Evolutionary conservation across 345 rosid species (phyloP), one percentile per base, ranked within the genome.

Genomic region (Excoecaria agallocha): DNA sequence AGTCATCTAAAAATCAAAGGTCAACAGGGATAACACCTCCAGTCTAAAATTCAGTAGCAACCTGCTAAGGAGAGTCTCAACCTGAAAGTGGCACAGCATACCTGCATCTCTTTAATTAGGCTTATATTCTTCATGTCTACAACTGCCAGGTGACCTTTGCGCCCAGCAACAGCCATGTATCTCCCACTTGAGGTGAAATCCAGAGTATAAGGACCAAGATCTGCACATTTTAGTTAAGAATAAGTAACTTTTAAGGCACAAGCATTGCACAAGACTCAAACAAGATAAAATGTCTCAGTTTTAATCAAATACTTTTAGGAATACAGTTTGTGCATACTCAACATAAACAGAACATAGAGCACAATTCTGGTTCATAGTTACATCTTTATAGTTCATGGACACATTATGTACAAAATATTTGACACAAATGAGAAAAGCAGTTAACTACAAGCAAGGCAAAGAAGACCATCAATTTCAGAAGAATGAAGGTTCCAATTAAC

Each of bases 151-250:
- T 93, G 99, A 69, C 98, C 99, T 81, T 90, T 93, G 66, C 94
- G 94, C 77, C 96, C 99, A 80, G 92, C 93, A 82, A 84, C 90
- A 38, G 90, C 89, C 93, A 95, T 88, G 86, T 88, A 87, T 56
- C 97, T 87, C 75, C 99, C 99, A 82, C 94, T 90, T 25, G 93
- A 66, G 41, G 93, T 91, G 80, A 87, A 91, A 85, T 91, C 99
- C 72, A 93, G 70, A 45, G 87, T 90, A 80, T 95, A 95, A 22
- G 97, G 98, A 81, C 97, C 99, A 82, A 96, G 88, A 69, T 91
- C 99, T 96, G 85, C 76, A 87, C 41, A 79, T 52, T 46, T 43
- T 13, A 63, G 58, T 30, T 0, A n/a, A 61, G 81, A 71, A 69
- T 16, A 45, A 12, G 24, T 64, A 51, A 39, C 17, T 38, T 30